Evolutionary conservation across 2,329 filamentous ascomycete genomes (phyloP).

Genomic region (Fusarium begoniae): DNA sequence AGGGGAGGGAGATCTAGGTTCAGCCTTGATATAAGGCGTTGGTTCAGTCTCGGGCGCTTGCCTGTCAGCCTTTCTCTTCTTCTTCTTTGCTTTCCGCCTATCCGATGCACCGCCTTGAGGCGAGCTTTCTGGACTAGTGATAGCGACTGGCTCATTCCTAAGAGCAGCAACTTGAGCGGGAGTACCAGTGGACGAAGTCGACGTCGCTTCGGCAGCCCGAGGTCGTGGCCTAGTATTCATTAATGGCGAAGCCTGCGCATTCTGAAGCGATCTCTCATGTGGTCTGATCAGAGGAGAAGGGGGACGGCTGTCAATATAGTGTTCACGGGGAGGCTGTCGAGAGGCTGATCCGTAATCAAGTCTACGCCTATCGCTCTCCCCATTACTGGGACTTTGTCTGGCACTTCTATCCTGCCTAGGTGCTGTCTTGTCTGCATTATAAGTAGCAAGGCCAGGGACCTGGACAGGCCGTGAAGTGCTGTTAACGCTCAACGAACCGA

Average conservation of each 20-base stretch:
- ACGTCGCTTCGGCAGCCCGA: conserved; percentile 19
- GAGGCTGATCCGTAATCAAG: conserved; percentile 17
- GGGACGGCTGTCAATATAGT: conserved; percentile 47
- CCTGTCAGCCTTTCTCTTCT: conserved; percentile 63
- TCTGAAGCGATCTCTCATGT: conserved; percentile 77
- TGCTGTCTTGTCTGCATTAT: conserved; percentile 26
- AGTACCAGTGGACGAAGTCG: conserved; percentile 40
- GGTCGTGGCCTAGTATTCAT: conserved; percentile 54
- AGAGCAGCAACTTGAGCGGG: conserved; percentile 66
- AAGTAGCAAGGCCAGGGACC: conserved; percentile 48
- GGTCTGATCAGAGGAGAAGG: conserved; percentile 74
- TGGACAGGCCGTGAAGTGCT: conserved; percentile 25
- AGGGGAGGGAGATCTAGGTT: conserved; percentile 72
- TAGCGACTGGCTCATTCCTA: conserved; percentile 58
- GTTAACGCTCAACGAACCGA: conserved; percentile 11
- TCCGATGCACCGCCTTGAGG: conserved; percentile 60
- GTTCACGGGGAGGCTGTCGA: conserved; percentile 31
- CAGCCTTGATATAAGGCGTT: conserved; percentile 68
- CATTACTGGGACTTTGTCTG: conserved; percentile 53
- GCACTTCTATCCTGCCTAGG: conserved; percentile 47
- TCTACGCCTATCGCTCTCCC: conserved; percentile 32
- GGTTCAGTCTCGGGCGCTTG: conserved; percentile 57
- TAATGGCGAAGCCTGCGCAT: conserved; percentile 72
- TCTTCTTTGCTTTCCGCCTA: conserved; percentile 61
- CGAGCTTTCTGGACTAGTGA: conserved; percentile 69